These are phyloP conservation scores for Amphichorda felina DNA, from an alignment of 2,329 filamentous ascomycete species.

Conservation along the genomic window DNA sequence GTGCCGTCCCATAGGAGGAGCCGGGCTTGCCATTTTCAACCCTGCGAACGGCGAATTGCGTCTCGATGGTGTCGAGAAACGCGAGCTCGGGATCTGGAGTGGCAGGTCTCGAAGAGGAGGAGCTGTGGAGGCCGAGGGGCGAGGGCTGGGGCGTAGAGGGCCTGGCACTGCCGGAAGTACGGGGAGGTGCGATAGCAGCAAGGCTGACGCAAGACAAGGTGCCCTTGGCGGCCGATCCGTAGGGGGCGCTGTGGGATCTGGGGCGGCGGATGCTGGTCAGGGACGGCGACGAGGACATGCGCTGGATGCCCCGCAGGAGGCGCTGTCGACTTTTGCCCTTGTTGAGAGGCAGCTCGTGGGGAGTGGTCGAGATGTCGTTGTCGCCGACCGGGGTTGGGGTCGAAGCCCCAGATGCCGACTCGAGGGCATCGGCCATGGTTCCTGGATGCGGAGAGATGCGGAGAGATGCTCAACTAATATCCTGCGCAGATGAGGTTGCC, in stretches of 20 bases:
- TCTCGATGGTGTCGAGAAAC: conserved; percentile 27
- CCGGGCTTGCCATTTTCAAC: conserved; percentile 34
- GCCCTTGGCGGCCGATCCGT: conserved; percentile 34
- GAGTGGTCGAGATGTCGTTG: neutral
- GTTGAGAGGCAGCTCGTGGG: conserved; percentile 29
- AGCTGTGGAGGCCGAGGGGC: conserved; percentile 21
- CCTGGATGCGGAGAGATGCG: too few species aligned
- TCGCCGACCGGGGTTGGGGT: neutral
- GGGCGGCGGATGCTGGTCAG: conserved; percentile 51
- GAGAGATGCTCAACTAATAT: too few species aligned
- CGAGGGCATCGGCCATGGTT: neutral
- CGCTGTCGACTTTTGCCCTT: conserved; percentile 47
- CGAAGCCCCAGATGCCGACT: neutral
- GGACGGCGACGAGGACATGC: conserved; percentile 72
- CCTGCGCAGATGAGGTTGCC: too few species aligned
- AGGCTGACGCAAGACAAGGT: conserved; percentile 45
- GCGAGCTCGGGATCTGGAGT: conserved; percentile 27
- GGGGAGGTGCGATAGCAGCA: conserved; percentile 21
- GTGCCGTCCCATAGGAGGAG: conserved; percentile 33
- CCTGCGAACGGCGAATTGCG: conserved; percentile 36
- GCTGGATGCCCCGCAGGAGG: conserved; percentile 62
- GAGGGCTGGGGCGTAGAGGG: conserved; percentile 24
- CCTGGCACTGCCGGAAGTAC: conserved; percentile 13
- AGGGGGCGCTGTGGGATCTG: conserved; percentile 56
- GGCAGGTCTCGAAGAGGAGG: conserved; percentile 24